Conservation (phyloP, 176 grass and related monocot genomes). For the Carex scoparia region DNA sequence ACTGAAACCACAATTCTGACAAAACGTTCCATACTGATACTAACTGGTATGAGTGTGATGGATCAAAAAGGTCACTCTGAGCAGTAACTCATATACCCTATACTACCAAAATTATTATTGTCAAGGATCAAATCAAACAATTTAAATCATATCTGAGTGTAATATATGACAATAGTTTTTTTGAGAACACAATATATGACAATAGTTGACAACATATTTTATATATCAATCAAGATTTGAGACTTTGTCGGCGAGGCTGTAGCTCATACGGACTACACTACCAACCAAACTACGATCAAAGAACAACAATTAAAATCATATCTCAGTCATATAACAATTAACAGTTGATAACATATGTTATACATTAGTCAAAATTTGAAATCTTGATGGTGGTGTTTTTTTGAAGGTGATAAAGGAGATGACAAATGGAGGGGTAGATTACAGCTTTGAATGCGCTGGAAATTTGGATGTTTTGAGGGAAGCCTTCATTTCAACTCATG, state of each 20-base stretch:
- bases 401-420: constrained; percentile 61
- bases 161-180: neutral
- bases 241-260: neutral
- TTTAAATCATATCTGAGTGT: neutral
- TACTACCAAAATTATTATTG: neutral
- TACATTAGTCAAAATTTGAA: neutral
- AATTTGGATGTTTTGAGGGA: constrained; percentile 55
- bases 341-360: neutral
- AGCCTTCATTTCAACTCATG: constrained; percentile 73
- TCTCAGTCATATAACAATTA: neutral
- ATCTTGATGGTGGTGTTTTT: neutral
- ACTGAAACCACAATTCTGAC: neutral
- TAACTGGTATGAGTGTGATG: neutral
- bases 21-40: neutral
- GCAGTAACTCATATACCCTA: neutral
- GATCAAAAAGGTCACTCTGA: neutral
- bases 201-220: neutral
- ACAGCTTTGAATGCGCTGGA: constrained; percentile 83
- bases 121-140: neutral
- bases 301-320: neutral
- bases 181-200: too few relatives aligned
- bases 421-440: constrained; percentile 77
- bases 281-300: neutral
- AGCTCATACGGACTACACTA: neutral
- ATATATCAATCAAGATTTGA: neutral